A percentile compares a stretch with the other conserved stretches of the same genome.
Conservation (phyloP, 257 asterid species). For the Capsicum rhomboideum region DNA sequence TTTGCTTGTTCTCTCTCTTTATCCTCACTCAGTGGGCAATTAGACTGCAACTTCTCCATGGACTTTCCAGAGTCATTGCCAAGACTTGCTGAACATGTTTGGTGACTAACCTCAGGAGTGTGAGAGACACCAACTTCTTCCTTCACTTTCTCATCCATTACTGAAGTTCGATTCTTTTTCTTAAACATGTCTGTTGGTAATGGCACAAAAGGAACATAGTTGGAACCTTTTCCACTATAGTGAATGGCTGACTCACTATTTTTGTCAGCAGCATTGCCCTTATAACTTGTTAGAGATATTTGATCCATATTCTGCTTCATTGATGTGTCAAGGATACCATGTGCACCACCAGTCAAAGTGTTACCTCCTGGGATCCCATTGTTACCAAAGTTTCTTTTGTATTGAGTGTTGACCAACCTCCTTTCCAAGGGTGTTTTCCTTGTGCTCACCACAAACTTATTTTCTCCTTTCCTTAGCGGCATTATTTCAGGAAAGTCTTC, state of each 20-base stretch:
- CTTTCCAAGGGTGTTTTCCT: constrained; percentile 35
- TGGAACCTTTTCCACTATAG: constrained; percentile 13
- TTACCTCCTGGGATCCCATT: constrained; percentile 10
- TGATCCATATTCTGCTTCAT: constrained; percentile 22
- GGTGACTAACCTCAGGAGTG: constrained; percentile 16
- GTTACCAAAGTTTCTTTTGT: not conserved
- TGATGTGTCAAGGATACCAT: constrained; percentile 13
- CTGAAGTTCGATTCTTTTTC: constrained; percentile 16
- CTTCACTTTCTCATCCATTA: constrained; percentile 5
- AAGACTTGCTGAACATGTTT: constrained; percentile 2
- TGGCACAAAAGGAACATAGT: constrained; percentile 26
- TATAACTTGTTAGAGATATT: constrained; percentile 10
- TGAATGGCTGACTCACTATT: constrained; percentile 9
- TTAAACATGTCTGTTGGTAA: constrained; percentile 28
- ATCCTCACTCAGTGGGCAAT: constrained; percentile 11
- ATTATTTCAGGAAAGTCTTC: constrained; percentile 30
- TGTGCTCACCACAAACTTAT: constrained; percentile 26
- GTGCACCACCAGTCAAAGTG: constrained; percentile 5
- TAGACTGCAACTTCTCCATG: constrained; percentile 12
- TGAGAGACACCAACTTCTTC: not conserved
- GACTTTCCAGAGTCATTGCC: constrained; percentile 15
- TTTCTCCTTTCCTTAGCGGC: constrained; percentile 29
- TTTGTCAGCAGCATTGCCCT: not conserved
- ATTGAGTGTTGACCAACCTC: constrained; percentile 10
- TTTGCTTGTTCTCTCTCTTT: constrained; percentile 38